Conservation (phyloP, 345 rosid species). For the Trapa incisa region DNA sequence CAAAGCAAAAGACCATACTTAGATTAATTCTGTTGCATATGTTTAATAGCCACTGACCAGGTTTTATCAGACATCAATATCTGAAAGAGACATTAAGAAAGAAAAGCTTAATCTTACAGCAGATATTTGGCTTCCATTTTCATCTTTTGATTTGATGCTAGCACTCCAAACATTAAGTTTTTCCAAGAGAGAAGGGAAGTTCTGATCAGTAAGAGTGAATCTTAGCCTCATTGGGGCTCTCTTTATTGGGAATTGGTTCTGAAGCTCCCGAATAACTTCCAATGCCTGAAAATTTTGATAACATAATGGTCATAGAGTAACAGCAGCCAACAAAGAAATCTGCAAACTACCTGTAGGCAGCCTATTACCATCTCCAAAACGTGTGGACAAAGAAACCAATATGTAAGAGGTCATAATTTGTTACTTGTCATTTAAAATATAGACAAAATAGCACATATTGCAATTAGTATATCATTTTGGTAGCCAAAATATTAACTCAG, state of each 20-base stretch:
- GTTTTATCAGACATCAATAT: neutral
- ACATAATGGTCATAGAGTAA: neutral
- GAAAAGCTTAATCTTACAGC: constrained; percentile 37
- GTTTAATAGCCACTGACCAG: neutral
- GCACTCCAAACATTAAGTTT: constrained; percentile 56
- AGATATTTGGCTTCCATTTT: constrained; percentile 51
- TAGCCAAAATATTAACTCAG: neutral
- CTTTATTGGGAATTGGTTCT: constrained; percentile 84
- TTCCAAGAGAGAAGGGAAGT: constrained; percentile 37
- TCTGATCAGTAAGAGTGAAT: constrained; percentile 37
- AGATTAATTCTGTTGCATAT: neutral
- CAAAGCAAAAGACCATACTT: neutral
- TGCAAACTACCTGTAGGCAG: neutral
- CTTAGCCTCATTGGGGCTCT: constrained; percentile 87
- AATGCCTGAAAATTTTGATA: constrained; percentile 40
- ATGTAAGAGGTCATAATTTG: neutral
- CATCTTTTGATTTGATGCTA: constrained; percentile 59
- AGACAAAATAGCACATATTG: neutral
- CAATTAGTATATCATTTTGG: neutral
- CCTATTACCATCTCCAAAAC: neutral
- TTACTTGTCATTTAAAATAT: neutral
- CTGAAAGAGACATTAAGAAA: neutral
- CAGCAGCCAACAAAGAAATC: neutral
- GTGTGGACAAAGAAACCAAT: neutral
- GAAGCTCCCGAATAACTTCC: constrained; percentile 86